These are phyloP conservation scores for Zygotorulaspora danielsina DNA, from an alignment of 805 yeast species.

Conservation along the genomic window DNA sequence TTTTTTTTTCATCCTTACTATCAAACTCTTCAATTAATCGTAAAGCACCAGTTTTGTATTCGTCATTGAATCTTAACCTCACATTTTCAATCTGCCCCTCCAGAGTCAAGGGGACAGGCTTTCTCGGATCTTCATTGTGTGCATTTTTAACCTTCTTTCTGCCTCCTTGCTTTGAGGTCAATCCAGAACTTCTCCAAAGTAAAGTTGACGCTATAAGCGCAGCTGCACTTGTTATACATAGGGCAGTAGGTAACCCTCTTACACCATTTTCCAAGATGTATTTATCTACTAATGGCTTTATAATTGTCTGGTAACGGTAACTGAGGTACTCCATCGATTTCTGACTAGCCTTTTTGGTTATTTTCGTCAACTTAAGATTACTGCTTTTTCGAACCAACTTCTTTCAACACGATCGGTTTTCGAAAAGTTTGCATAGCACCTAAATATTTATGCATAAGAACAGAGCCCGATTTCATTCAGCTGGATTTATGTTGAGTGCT, in stretches of 20 bases:
- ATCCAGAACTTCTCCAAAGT: slow-evolving; percentile 16
- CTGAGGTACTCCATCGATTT: slow-evolving; percentile 4
- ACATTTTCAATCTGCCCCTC: slow-evolving; percentile 30
- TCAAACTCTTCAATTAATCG: slow-evolving; percentile 22
- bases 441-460: too few species aligned
- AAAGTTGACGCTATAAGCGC: slow-evolving; percentile 17
- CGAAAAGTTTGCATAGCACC: too few species aligned
- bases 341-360: too few species aligned
- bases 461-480: too few species aligned
- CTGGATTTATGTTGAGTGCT: too few species aligned
- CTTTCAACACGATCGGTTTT: too few species aligned
- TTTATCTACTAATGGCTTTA: slow-evolving; percentile 6
- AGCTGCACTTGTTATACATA: slow-evolving; percentile 18
- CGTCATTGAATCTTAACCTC: slow-evolving; percentile 23
- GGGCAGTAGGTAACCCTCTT: slow-evolving; percentile 1
- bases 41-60: slow-evolving; percentile 25
- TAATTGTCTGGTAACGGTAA: slow-evolving; percentile 3
- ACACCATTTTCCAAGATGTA: slow-evolving; percentile 4
- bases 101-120: slow-evolving; percentile 22
- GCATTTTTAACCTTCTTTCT: slow-evolving; percentile 13
- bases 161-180: slow-evolving; percentile 5
- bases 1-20: slow-evolving; percentile 24
- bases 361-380: too few species aligned
- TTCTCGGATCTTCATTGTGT: slow-evolving; percentile 10
- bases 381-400: too few species aligned